Conservation (phyloP, 805 yeast genomes). For the Candida maltosa region DNA sequence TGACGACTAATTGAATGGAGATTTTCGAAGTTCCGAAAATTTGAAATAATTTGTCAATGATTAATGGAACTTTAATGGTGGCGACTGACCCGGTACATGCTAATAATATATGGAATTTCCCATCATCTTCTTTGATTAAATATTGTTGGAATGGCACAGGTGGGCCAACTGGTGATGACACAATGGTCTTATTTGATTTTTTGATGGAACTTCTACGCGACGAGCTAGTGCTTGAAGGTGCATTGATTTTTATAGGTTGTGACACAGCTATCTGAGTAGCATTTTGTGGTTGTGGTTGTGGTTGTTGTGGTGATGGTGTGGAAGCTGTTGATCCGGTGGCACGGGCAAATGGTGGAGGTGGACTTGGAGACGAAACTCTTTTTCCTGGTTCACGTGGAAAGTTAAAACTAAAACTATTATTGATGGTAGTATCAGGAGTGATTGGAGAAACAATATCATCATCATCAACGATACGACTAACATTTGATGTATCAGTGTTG, state of each 20-base stretch:
- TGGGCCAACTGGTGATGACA: constrained; percentile 57
- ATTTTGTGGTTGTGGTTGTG: constrained; percentile 4
- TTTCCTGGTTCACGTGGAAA: background rate
- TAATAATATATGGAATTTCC: constrained; percentile 79
- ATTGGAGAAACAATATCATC: constrained; percentile 6
- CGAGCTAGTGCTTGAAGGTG: constrained; percentile 15
- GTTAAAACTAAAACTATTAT: constrained; percentile 7
- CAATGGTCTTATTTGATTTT: constrained; percentile 48
- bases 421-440: constrained; percentile 4
- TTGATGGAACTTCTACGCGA: constrained; percentile 24
- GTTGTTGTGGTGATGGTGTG: constrained; percentile 4
- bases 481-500: background rate
- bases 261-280: too few species aligned
- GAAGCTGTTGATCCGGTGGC: constrained; percentile 2
- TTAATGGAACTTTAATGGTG: constrained; percentile 86
- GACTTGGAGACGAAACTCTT: constrained; percentile 7
- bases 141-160: constrained; percentile 74
- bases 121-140: constrained; percentile 71
- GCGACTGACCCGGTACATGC: constrained; percentile 98
- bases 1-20: constrained; percentile 80
- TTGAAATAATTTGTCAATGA: constrained; percentile 82
- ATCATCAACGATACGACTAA: too few species aligned
- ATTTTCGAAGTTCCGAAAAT: constrained; percentile 67
- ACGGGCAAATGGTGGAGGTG: constrained; percentile 6
- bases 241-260: constrained; percentile 10